phyloP scores from a whole-genome alignment of 1,284 basidiomycete genomes.

The Trametes pubescens region DNA sequence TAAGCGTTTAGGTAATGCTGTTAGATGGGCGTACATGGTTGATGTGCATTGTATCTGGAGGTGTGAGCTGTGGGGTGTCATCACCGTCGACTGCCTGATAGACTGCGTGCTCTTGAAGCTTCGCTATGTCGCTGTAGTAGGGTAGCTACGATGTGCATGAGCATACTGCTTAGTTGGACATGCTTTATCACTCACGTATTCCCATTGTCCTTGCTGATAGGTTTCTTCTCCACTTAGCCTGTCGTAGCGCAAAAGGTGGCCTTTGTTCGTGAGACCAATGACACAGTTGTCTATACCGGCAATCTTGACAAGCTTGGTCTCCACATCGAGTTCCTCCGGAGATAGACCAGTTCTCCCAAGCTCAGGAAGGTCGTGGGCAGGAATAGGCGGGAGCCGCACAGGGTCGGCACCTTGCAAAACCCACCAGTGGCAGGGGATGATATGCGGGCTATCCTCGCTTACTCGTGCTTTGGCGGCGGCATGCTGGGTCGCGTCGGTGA shows the following conservation, averaged over 20 bases:
- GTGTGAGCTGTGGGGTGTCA: constrained; percentile 26
- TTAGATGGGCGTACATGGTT: constrained; percentile 65
- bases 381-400: constrained; percentile 51
- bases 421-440: constrained; percentile 70
- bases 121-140: constrained; percentile 68
- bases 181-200: constrained; percentile 66
- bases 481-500: constrained; percentile 38
- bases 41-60: constrained; percentile 59
- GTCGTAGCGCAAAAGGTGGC: constrained; percentile 74
- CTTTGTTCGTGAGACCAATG: constrained; percentile 80
- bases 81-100: constrained; percentile 32
- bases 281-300: constrained; percentile 74
- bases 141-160: constrained; percentile 59
- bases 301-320: constrained; percentile 74
- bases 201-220: constrained; percentile 61
- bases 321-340: constrained; percentile 44
- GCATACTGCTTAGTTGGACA: constrained; percentile 11
- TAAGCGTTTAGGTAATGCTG: background rate
- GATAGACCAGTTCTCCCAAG: constrained; percentile 48
- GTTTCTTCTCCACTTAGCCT: constrained; percentile 51
- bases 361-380: constrained; percentile 48
- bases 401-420: constrained; percentile 59
- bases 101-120: constrained; percentile 56
- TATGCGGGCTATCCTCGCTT: constrained; percentile 42
- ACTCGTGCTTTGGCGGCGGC: constrained; percentile 43